A percentile compares a stretch with the other conserved stretches of the same genome.
These are phyloP conservation scores for Phytophthora pisi DNA, from an alignment of 352 stramenopile genomes.

Conservation along the genomic window DNA sequence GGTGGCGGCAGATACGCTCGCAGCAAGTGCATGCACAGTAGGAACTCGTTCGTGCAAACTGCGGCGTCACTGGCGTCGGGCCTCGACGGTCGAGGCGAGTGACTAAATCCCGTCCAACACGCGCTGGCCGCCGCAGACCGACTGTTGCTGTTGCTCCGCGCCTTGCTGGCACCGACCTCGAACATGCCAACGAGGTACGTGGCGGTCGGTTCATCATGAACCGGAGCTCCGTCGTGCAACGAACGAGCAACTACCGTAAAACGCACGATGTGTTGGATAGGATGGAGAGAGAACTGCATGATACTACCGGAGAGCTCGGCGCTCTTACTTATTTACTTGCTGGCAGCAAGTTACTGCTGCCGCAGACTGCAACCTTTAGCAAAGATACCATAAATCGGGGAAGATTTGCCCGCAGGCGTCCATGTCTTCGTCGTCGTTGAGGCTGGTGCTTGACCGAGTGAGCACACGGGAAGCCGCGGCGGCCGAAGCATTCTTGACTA, in stretches of 20 bases:
- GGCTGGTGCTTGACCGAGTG: constrained; percentile 34
- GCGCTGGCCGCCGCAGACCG: background rate
- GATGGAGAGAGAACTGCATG: constrained; percentile 16
- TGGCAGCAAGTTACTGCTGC: background rate
- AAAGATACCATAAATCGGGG: constrained; percentile 58
- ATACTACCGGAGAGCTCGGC: constrained; percentile 28
- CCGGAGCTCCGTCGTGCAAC: too few relatives aligned
- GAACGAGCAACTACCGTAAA: background rate
- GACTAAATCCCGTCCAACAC: background rate
- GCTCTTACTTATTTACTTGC: constrained; percentile 22
- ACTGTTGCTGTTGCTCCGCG: background rate
- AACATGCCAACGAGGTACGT: background rate
- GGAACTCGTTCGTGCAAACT: constrained; percentile 33
- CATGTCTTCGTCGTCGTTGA: constrained; percentile 60
- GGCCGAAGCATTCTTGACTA: constrained; percentile 36
- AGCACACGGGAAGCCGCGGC: constrained; percentile 34
- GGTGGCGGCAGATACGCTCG: constrained; percentile 1
- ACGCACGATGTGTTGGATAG: background rate
- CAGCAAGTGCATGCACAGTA: background rate
- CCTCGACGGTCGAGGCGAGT: background rate
- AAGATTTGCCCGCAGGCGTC: constrained; percentile 52
- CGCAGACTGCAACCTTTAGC: constrained; percentile 24
- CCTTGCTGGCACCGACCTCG: background rate
- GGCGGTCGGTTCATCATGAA: too few relatives aligned
- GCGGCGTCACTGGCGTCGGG: constrained; percentile 3